Evolutionary conservation across 768 basidiomycete genomes (phyloP), one percentile per base, ranked within the genome.

Genomic region (Ramaria sp.): DNA sequence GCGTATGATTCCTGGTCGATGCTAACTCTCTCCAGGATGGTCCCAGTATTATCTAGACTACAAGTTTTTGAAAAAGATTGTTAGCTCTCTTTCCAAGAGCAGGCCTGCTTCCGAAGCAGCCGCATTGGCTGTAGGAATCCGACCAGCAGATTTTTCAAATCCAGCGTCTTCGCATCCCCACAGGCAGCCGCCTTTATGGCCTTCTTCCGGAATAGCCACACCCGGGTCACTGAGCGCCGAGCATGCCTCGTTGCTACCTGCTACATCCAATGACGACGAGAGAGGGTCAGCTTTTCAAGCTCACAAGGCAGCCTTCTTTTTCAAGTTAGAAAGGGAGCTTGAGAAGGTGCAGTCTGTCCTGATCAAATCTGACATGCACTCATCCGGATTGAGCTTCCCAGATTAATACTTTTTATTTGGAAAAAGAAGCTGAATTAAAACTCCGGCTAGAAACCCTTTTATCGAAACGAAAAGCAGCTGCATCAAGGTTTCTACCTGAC

Each of bases 401-500:
- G 95, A 97, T 99, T 74, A 98, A 99, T 71, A 81, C 84, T 5
- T 98, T 99, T 68, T 99, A 99, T 72, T 78, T 98, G 53, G 91
- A 93, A 71, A 97, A 94, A 70, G 95, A 99, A 70, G 89, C 92
- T 15, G 92, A 96, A 63, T 82, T 98, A 49, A 89, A 88, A 66
- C 72, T 94, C 54, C 83, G 96, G 59, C 83, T 99, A 61, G 87
- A 95, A 63, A 96, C 92, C 0, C 75, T 99, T 33, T 78, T 99
- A 34, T 92, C 91, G 27, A 98, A 98, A 69, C 84, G 96, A 59
- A 82, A 94, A 68, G 87, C 88, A 57, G 82, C 89, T 19, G 84
- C 86, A 22, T 74, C 79, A 73, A 74, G 84, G 60, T 81, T 85
- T 31, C 72, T 86, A 43, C 83, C 86, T n/a, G 80, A 89, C 63